These are phyloP conservation scores for Aureobasidium sp. DNA, from an alignment of 2,329 filamentous ascomycete genomes.

Conservation along the genomic window DNA sequence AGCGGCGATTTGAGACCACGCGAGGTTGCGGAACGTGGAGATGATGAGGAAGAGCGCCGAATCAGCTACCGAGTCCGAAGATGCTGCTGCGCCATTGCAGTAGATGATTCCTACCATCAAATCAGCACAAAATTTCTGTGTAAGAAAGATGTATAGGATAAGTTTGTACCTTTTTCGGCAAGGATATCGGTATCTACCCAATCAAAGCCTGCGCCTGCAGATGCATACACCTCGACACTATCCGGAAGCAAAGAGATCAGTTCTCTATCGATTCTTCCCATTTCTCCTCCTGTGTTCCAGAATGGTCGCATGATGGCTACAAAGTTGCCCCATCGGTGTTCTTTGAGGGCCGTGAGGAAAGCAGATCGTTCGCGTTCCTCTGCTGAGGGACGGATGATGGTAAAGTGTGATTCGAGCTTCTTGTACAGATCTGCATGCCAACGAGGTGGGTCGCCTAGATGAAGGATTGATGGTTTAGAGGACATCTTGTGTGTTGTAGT, in stretches of 20 bases:
- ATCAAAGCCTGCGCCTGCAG: slow-evolving; percentile 57
- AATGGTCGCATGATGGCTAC: slow-evolving; percentile 50
- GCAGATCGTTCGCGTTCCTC: slow-evolving; percentile 29
- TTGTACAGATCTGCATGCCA: slow-evolving; percentile 40
- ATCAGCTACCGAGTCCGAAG: slow-evolving; percentile 67
- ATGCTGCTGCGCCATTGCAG: slow-evolving; percentile 65
- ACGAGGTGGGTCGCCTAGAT: slow-evolving; percentile 39
- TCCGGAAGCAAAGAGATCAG: slow-evolving; percentile 49
- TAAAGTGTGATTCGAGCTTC: slow-evolving; percentile 31
- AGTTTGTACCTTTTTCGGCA: slow-evolving; percentile 39
- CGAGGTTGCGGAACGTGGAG: slow-evolving; percentile 60
- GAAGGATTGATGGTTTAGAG: slow-evolving; percentile 34
- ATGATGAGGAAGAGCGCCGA: slow-evolving; percentile 63
- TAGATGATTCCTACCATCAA: slow-evolving; percentile 52
- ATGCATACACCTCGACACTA: slow-evolving; percentile 51
- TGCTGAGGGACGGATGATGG: slow-evolving; percentile 34
- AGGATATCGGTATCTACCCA: slow-evolving; percentile 56
- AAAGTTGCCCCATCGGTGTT: slow-evolving; percentile 37
- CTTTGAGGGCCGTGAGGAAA: slow-evolving; percentile 34
- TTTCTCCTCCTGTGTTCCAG: slow-evolving; percentile 59
- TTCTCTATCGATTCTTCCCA: slow-evolving; percentile 57
- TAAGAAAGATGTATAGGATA: not conserved
- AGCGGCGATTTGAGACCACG: slow-evolving; percentile 56
- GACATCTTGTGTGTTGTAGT: not conserved
- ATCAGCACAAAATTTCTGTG: not conserved